Conservation (phyloP, 768 basidiomycete genomes). For the Lepiota venenata region DNA sequence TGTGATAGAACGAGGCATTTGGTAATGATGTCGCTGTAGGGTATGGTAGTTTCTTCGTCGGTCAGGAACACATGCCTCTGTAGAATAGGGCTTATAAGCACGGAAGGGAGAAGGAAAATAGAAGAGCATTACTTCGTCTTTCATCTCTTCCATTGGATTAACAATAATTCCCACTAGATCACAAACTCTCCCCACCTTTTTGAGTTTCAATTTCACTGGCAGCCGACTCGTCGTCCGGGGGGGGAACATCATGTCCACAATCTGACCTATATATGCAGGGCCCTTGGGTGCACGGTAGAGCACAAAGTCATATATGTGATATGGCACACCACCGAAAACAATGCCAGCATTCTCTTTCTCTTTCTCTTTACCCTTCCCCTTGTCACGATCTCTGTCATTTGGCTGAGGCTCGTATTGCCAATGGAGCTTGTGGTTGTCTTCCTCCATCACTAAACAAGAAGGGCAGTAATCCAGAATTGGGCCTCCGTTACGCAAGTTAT, state of each 20-base stretch:
- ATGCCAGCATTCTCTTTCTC: conserved; percentile 21
- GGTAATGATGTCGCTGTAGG: conserved; percentile 38
- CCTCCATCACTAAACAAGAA: conserved; percentile 35
- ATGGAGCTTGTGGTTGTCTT: conserved; percentile 16
- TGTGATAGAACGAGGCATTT: conserved; percentile 45
- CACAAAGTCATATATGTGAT: conserved; percentile 63
- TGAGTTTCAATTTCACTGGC: conserved; percentile 32
- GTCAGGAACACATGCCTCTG: conserved; percentile 66
- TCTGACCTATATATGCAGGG: conserved; percentile 16
- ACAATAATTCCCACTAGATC: conserved; percentile 45
- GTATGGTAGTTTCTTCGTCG: conserved; percentile 32
- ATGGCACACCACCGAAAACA: conserved; percentile 46
- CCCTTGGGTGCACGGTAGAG: conserved; percentile 45
- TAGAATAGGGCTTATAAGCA: background rate
- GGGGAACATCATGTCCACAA: conserved; percentile 3
- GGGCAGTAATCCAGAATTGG: conserved; percentile 52
- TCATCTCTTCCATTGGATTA: conserved; percentile 31
- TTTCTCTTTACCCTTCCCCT: conserved; percentile 20
- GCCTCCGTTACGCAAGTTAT: background rate
- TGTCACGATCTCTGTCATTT: conserved; percentile 22
- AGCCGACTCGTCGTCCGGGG: conserved; percentile 39
- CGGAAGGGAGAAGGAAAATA: background rate
- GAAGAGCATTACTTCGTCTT: conserved; percentile 51
- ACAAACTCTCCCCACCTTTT: conserved; percentile 13
- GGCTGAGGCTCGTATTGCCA: conserved; percentile 16